A percentile compares a stretch with the other conserved stretches of the same genome.
These are phyloP conservation scores for Ottelia alismoides DNA, from an alignment of 106 monocot species.

Conservation along the genomic window DNA sequence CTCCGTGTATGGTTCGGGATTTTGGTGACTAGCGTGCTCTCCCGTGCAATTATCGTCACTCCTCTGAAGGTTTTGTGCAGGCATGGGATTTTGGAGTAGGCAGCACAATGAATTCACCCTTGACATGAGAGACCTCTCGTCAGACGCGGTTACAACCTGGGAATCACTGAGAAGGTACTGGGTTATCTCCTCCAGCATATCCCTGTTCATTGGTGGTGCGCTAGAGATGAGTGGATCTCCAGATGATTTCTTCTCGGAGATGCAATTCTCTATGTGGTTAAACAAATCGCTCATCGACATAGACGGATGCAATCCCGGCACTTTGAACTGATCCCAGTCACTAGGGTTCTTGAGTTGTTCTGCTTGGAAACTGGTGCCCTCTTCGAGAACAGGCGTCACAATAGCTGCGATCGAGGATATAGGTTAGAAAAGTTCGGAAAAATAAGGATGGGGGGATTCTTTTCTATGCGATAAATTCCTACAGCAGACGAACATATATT, in stretches of 20 bases:
- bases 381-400: too few relatives aligned
- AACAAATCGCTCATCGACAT: constrained; percentile 73
- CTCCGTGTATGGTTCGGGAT: too few relatives aligned
- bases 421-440: too few relatives aligned
- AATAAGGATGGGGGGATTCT: too few relatives aligned
- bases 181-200: constrained; percentile 4
- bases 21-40: too few relatives aligned
- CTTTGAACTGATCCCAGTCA: constrained; percentile 44
- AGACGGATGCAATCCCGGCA: constrained; percentile 50
- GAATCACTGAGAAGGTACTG: constrained; percentile 10
- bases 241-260: constrained; percentile 34
- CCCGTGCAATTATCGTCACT: too few relatives aligned
- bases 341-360: constrained; percentile 8
- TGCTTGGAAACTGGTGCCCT: constrained; percentile 1
- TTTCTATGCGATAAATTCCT: too few relatives aligned
- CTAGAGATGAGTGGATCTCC: background rate
- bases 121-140: constrained; percentile 8
- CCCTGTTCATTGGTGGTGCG: background rate
- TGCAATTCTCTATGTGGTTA: constrained; percentile 53
- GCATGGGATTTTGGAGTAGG: constrained; percentile 12
- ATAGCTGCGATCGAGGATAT: too few relatives aligned
- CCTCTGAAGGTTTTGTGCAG: too few relatives aligned
- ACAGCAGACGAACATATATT: too few relatives aligned
- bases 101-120: constrained; percentile 10
- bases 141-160: background rate